phyloP scores from a whole-genome alignment of 139 green algal species.

The Chlamydomonas incerta region DNA sequence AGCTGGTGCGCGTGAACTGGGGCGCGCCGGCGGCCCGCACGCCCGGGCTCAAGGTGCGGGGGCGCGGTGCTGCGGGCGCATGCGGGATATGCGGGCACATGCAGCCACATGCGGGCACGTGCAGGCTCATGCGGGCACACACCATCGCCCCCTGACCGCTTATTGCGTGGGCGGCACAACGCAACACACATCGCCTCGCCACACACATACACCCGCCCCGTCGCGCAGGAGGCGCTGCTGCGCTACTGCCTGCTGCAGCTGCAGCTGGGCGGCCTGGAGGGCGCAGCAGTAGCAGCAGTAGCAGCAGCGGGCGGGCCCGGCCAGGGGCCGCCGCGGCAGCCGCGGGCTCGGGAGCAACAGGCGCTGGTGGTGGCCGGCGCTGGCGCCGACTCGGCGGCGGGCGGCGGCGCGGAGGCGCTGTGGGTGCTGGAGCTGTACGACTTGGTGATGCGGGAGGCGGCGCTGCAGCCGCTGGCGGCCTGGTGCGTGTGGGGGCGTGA shows the following conservation, averaged over 20 bases:
- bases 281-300: background rate
- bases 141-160: no score
- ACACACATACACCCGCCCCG: no score
- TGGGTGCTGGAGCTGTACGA: constrained; percentile 34
- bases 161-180: background rate
- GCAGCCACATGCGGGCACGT: no score
- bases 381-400: background rate
- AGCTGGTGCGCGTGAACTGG: constrained; percentile 11
- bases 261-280: constrained; percentile 15
- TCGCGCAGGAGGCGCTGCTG: constrained; percentile 7
- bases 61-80: no score
- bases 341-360: background rate
- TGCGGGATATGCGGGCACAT: background rate
- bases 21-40: background rate
- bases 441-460: constrained; percentile 6
- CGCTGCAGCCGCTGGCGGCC: background rate
- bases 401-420: background rate
- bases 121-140: no score
- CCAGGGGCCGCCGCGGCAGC: no score
- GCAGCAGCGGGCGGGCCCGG: no score
- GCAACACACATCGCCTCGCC: no score
- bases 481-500: background rate
- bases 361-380: background rate
- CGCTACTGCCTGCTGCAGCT: constrained; percentile 33
- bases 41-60: background rate